These are phyloP conservation scores for Epichloe elymi DNA, from an alignment of 2,329 filamentous ascomycete genomes.

Conservation along the genomic window DNA sequence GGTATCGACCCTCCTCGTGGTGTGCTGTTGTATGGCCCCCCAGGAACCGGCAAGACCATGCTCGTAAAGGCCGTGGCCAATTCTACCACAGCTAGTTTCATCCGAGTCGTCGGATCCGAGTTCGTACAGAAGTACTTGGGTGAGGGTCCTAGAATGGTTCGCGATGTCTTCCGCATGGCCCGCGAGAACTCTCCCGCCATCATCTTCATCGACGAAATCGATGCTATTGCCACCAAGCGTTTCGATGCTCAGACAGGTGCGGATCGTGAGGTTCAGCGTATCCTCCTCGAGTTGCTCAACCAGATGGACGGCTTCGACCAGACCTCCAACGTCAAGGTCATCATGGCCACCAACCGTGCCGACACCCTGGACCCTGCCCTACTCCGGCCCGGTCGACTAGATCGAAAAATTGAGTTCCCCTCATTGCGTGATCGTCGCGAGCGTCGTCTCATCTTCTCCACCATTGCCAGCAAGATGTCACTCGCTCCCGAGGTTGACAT, in stretches of 20 bases:
- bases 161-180: conserved; percentile 98
- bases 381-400: conserved; percentile 84
- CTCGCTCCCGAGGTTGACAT: conserved; percentile 92
- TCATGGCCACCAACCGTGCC: conserved; percentile 98
- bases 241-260: conserved; percentile 98
- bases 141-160: conserved; percentile 96
- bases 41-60: conserved; percentile 95
- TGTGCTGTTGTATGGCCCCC: conserved; percentile 94
- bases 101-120: conserved; percentile 93
- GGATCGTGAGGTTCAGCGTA: conserved; percentile 96
- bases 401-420: conserved; percentile 99
- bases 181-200: conserved; percentile 96
- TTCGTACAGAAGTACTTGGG: conserved; percentile 98
- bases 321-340: conserved; percentile 97
- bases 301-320: conserved; percentile 99
- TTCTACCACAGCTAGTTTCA: conserved; percentile 95
- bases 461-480: conserved; percentile 96
- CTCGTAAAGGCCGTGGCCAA: conserved; percentile 97
- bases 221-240: conserved; percentile 96
- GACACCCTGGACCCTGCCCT: conserved; percentile 94
- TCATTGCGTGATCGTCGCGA: conserved; percentile 85
- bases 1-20: conserved; percentile 96
- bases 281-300: conserved; percentile 90
- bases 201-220: conserved; percentile 99
- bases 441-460: conserved; percentile 89